These are phyloP conservation scores for Paecilomyces fulvus DNA, from an alignment of 2,329 filamentous ascomycete genomes.

Conservation along the genomic window DNA sequence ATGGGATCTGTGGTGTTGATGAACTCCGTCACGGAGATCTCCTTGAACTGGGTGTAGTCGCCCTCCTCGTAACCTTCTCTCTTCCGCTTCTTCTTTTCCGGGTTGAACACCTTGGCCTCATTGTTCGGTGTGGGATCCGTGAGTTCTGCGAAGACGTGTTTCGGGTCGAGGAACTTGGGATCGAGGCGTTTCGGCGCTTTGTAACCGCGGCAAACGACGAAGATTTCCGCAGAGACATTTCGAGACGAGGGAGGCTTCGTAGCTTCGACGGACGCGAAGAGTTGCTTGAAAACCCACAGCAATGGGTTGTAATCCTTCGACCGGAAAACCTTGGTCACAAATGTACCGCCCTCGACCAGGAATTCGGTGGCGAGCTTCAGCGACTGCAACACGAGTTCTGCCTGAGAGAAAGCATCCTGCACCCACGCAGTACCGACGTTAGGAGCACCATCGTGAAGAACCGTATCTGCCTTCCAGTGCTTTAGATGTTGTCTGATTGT, in stretches of 20 bases:
- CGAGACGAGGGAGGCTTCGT: conserved; percentile 93
- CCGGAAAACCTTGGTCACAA: conserved; percentile 95
- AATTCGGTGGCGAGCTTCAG: conserved; percentile 95
- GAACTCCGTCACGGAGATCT: conserved; percentile 80
- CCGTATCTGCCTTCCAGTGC: conserved; percentile 91
- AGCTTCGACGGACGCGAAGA: conserved; percentile 91
- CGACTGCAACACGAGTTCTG: conserved; percentile 80
- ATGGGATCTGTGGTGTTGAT: conserved; percentile 92
- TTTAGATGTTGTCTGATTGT: conserved; percentile 86
- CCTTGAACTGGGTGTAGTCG: conserved; percentile 87
- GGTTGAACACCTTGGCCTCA: conserved; percentile 96
- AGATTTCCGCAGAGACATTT: conserved; percentile 96
- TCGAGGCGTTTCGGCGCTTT: conserved; percentile 93
- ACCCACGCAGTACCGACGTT: conserved; percentile 98
- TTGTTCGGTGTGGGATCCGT: conserved; percentile 80
- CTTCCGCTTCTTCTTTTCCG: conserved; percentile 94
- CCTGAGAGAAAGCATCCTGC: conserved; percentile 96
- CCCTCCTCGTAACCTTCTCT: conserved; percentile 96
- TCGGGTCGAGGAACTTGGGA: conserved; percentile 82
- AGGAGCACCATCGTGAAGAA: conserved; percentile 92
- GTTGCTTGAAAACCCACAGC: conserved; percentile 94
- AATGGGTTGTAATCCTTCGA: conserved; percentile 95
- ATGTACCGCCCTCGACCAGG: conserved; percentile 76
- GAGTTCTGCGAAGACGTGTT: conserved; percentile 87
- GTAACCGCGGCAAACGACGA: conserved; percentile 91